These are phyloP conservation scores for Aeminium ludgeri DNA, from an alignment of 495 filamentous ascomycete genomes.

Conservation along the genomic window DNA sequence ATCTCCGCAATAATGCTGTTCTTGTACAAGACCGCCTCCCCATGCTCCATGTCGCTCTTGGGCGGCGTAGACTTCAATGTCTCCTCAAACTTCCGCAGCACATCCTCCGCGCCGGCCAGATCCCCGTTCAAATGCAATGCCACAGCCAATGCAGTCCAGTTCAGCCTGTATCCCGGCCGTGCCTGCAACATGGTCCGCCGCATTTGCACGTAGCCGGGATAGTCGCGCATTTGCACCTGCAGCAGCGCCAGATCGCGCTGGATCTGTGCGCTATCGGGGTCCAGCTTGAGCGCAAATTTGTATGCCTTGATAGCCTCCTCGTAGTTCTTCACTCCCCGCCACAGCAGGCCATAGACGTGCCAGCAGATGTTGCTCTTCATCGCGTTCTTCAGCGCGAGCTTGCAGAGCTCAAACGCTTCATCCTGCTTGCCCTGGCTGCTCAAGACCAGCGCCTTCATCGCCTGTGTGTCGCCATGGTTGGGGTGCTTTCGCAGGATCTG, in stretches of 20 bases:
- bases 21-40: constrained; percentile 92
- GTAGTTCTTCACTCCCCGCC: constrained; percentile 84
- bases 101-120: constrained; percentile 70
- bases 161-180: constrained; percentile 61
- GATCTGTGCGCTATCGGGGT: constrained; percentile 86
- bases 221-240: constrained; percentile 94
- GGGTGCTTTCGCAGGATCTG: constrained; percentile 88
- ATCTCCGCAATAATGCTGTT: constrained; percentile 83
- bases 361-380: constrained; percentile 99
- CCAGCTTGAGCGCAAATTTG: constrained; percentile 77
- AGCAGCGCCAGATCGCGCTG: constrained; percentile 83
- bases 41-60: constrained; percentile 74
- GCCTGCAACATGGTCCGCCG: constrained; percentile 68
- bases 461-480: constrained; percentile 93
- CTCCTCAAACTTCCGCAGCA: constrained; percentile 80
- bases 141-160: constrained; percentile 90
- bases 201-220: constrained; percentile 79
- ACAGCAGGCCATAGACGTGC: constrained; percentile 97
- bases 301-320: constrained; percentile 99
- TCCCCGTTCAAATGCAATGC: constrained; percentile 82
- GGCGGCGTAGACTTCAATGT: constrained; percentile 63
- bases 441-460: constrained; percentile 96
- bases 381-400: constrained; percentile 75
- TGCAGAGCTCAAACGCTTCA: constrained; percentile 84
- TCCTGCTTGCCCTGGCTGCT: constrained; percentile 78